Conservation (phyloP, 106 monocot species). For the Chionographis japonica region DNA sequence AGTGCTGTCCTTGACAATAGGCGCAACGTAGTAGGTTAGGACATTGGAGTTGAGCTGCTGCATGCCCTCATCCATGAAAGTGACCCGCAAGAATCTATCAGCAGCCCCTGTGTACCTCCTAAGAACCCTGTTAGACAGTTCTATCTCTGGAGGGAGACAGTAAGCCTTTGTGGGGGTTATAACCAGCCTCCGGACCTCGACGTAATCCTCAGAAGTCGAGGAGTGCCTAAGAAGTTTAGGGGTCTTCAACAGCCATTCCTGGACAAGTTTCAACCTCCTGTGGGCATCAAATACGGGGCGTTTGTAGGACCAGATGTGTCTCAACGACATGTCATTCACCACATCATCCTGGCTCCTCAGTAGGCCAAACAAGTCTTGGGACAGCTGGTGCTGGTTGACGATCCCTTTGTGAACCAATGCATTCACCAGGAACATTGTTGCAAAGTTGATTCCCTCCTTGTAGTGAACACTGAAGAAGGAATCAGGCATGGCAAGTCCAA, state of each 20-base stretch:
- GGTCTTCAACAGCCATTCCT: conserved; percentile 46
- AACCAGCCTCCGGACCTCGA: conserved; percentile 69
- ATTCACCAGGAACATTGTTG: conserved; percentile 72
- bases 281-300: conserved; percentile 56
- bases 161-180: conserved; percentile 89
- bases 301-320: conserved; percentile 68
- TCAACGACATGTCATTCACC: conserved; percentile 48
- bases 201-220: conserved; percentile 22
- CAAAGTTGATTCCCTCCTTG: conserved; percentile 47
- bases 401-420: conserved; percentile 81
- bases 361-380: conserved; percentile 50
- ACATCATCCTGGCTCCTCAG: conserved; percentile 35
- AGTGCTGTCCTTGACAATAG: conserved; percentile 54
- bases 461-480: conserved; percentile 34
- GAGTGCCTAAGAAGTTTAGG: conserved; percentile 32
- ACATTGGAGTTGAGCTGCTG: conserved; percentile 49
- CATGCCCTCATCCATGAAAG: conserved; percentile 85
- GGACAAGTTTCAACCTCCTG: conserved; percentile 48
- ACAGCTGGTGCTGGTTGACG: conserved; percentile 55
- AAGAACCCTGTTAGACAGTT: conserved; percentile 84
- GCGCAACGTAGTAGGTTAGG: conserved; percentile 55
- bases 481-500: not conserved
- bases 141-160: conserved; percentile 76
- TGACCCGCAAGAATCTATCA: conserved; percentile 85
- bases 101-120: conserved; percentile 51